phyloP scores from a whole-genome alignment of 2,329 filamentous ascomycete species.

The Zopfia rhizophila region DNA sequence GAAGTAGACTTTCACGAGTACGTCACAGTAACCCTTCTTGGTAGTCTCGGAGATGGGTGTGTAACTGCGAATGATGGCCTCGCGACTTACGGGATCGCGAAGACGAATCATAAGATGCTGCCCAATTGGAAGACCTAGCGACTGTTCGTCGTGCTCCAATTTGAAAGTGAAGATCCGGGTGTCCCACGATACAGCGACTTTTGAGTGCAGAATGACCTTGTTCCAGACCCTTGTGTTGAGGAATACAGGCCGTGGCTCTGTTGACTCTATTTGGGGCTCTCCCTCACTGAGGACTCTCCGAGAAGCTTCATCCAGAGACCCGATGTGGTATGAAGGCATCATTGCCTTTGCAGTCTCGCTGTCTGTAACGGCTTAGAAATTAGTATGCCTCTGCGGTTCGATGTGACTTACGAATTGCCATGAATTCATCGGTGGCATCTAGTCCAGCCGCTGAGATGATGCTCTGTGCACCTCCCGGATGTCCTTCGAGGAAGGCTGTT shows the following conservation, averaged over 20 bases:
- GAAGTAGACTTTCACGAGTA: conserved; percentile 86
- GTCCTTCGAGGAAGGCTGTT: conserved; percentile 79
- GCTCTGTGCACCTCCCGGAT: conserved; percentile 87
- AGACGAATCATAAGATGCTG: conserved; percentile 89
- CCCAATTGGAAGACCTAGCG: conserved; percentile 80
- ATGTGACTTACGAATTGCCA: conserved; percentile 79
- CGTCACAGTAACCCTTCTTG: conserved; percentile 72
- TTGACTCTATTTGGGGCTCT: conserved; percentile 54
- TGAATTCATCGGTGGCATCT: conserved; percentile 87
- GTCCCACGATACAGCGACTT: conserved; percentile 77
- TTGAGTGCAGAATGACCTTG: conserved; percentile 75
- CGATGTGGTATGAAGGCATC: conserved; percentile 88
- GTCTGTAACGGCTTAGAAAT: conserved; percentile 65
- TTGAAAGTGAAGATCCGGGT: conserved; percentile 84
- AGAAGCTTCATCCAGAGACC: conserved; percentile 73
- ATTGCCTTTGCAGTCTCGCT: conserved; percentile 91
- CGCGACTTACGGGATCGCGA: conserved; percentile 74
- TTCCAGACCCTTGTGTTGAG: conserved; percentile 77
- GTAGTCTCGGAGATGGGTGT: conserved; percentile 79
- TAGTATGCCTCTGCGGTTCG: not conserved
- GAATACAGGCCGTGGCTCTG: conserved; percentile 69
- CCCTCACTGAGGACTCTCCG: conserved; percentile 64
- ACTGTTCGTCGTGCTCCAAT: conserved; percentile 76
- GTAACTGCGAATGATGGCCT: conserved; percentile 85
- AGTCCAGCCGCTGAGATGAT: conserved; percentile 84